Conservation (phyloP, 192 early-diverging fungal genomes). For the Backusella tarrabulga region DNA sequence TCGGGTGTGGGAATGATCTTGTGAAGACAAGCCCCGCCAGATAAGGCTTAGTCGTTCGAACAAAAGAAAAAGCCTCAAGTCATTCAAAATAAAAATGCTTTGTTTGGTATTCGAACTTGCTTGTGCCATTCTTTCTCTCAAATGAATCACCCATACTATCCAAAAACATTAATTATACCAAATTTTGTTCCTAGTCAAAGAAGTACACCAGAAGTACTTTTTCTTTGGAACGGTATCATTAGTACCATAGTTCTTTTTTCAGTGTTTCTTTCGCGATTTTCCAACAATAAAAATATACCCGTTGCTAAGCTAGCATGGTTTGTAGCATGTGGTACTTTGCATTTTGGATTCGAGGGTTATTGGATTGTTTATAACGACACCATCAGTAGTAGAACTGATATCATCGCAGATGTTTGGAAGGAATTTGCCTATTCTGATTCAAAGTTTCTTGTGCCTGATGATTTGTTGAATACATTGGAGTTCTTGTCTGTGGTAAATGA, state of each 20-base stretch:
- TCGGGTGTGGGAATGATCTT: not conserved
- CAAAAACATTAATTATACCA: slow-evolving; percentile 28
- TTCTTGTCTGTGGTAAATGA: slow-evolving; percentile 77
- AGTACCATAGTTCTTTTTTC: not conserved
- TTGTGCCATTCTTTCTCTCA: not conserved
- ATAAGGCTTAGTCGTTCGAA: not conserved
- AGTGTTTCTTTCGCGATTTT: not conserved
- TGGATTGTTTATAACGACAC: slow-evolving; percentile 68
- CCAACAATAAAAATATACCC: not conserved
- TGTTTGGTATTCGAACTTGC: not conserved
- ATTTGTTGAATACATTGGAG: slow-evolving; percentile 85
- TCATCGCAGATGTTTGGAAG: slow-evolving; percentile 84
- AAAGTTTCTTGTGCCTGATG: slow-evolving; percentile 79
- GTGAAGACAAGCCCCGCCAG: not conserved
- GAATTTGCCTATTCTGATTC: slow-evolving; percentile 90
- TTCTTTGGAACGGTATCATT: not conserved
- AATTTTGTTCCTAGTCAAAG: slow-evolving; percentile 42
- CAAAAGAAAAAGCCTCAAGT: not conserved
- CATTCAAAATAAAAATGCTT: not conserved
- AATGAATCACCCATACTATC: slow-evolving; percentile 45
- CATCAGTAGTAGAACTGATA: slow-evolving; percentile 52
- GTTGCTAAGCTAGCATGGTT: slow-evolving; percentile 75
- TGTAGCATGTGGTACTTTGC: slow-evolving; percentile 75
- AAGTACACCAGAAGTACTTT: slow-evolving; percentile 27
- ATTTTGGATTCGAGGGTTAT: slow-evolving; percentile 85